Percentiles rank a stretch among this genome's conserved stretches.
Conservation (phyloP, 2,329 filamentous ascomycete genomes). For the Hypoxylon sp. region DNA sequence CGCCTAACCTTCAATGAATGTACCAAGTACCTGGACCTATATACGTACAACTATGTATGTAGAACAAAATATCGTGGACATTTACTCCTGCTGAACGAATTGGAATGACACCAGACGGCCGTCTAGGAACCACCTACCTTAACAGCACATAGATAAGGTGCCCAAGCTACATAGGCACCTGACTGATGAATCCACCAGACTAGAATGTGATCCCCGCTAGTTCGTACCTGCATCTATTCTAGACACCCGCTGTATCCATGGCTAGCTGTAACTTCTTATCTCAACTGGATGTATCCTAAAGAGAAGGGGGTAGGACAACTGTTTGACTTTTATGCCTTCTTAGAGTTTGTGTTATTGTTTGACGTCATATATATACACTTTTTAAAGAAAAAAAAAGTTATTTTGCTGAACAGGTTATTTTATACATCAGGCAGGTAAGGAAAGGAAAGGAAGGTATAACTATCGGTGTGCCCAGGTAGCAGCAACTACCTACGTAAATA, state of each 20-base stretch:
- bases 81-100: conserved; percentile 21
- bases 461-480: conserved; percentile 3
- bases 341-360: not conserved
- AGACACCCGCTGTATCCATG: conserved; percentile 13
- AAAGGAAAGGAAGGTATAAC: conserved; percentile 5
- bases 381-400: not conserved
- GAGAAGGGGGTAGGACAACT: conserved; percentile 4
- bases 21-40: conserved; percentile 28
- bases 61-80: conserved; percentile 12
- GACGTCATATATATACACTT: not conserved
- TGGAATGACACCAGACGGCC: conserved; percentile 30
- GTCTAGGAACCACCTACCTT: conserved; percentile 22
- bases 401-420: not conserved
- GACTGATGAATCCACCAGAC: conserved; percentile 37
- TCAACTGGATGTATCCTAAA: not conserved
- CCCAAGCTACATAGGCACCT: conserved; percentile 37
- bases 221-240: conserved; percentile 41
- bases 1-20: conserved; percentile 38
- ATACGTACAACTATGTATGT: not conserved
- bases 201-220: conserved; percentile 38
- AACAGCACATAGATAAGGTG: conserved; percentile 32
- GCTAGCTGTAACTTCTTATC: conserved; percentile 21
- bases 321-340: not conserved
- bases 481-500: not conserved
- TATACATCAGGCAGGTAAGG: not conserved